Evolutionary conservation across 768 basidiomycete species (phyloP).

Genomic region (Boletus eberwhitei): DNA sequence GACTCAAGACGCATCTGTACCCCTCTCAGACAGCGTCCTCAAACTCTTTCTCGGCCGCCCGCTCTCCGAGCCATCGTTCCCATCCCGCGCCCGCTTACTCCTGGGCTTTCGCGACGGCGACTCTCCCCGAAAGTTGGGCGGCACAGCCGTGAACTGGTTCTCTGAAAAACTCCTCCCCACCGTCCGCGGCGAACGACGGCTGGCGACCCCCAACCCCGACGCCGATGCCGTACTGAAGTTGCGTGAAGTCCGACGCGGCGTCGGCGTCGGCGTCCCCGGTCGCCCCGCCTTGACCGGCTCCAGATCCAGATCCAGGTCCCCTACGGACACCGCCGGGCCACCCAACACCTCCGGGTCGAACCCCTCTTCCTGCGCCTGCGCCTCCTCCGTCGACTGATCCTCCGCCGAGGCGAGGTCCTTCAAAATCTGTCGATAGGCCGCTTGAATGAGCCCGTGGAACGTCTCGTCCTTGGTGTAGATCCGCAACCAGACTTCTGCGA

Average conservation of each 20-base stretch:
- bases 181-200: constrained; percentile 16
- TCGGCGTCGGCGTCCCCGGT: constrained; percentile 8
- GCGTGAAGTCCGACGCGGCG: constrained; percentile 31
- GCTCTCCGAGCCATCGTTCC: constrained; percentile 10
- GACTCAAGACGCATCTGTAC: not conserved
- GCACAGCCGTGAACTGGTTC: constrained; percentile 49
- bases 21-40: constrained; percentile 4
- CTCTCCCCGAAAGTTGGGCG: constrained; percentile 31
- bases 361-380: constrained; percentile 5
- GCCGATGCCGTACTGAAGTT: constrained; percentile 9
- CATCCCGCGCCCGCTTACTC: constrained; percentile 25
- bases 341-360: constrained; percentile 11
- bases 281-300: constrained; percentile 26
- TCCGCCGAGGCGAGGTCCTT: constrained; percentile 15
- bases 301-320: constrained; percentile 20
- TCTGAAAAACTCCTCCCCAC: constrained; percentile 28
- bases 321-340: not conserved
- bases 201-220: not conserved
- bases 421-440: constrained; percentile 54
- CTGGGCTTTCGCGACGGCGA: constrained; percentile 31
- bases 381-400: not conserved
- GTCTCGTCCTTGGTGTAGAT: constrained; percentile 63
- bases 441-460: constrained; percentile 62
- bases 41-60: constrained; percentile 23
- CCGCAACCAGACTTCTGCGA: constrained; percentile 67